A percentile compares a stretch with the other conserved stretches of the same genome.
Evolutionary conservation across 2,329 filamentous ascomycete genomes (phyloP).

Genomic region (Verticillium isaacii): DNA sequence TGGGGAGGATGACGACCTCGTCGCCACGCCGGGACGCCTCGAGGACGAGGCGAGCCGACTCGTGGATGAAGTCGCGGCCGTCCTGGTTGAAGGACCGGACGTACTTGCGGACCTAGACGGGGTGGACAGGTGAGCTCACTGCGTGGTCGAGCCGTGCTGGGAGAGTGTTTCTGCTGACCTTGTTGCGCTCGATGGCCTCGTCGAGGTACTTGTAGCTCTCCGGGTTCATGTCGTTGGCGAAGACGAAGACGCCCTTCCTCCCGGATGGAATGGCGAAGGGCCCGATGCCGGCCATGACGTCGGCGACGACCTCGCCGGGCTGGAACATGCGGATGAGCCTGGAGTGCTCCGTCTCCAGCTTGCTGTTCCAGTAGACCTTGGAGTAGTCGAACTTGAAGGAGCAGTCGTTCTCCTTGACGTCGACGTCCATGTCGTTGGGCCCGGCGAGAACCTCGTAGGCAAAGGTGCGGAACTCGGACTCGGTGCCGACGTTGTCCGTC

Average conservation of each 20-base stretch:
- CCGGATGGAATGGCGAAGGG: constrained; percentile 92
- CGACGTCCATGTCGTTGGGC: constrained; percentile 75
- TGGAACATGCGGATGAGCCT: constrained; percentile 72
- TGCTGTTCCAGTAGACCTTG: constrained; percentile 97
- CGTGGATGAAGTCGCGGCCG: constrained; percentile 73
- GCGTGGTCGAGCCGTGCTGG: background rate
- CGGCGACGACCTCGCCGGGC: constrained; percentile 84
- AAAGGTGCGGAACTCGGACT: constrained; percentile 88
- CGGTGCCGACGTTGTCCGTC: constrained; percentile 77
- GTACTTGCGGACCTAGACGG: constrained; percentile 53
- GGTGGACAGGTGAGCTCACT: constrained; percentile 8
- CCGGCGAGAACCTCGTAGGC: constrained; percentile 86
- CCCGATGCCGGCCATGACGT: constrained; percentile 96
- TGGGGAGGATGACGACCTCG: constrained; percentile 48
- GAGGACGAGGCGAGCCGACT: constrained; percentile 58
- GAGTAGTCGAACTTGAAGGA: constrained; percentile 90
- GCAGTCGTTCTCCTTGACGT: constrained; percentile 77
- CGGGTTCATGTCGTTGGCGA: constrained; percentile 96
- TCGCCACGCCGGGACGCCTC: constrained; percentile 45
- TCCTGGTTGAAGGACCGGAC: constrained; percentile 79
- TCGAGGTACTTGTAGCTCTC: constrained; percentile 72
- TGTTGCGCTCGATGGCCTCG: constrained; percentile 71
- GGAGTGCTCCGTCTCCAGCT: constrained; percentile 84
- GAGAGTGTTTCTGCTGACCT: constrained; percentile 46
- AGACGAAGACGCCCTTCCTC: constrained; percentile 86